Evolutionary conservation across 352 stramenopile species (phyloP).

Genomic region (Thalassiosira allenii): DNA sequence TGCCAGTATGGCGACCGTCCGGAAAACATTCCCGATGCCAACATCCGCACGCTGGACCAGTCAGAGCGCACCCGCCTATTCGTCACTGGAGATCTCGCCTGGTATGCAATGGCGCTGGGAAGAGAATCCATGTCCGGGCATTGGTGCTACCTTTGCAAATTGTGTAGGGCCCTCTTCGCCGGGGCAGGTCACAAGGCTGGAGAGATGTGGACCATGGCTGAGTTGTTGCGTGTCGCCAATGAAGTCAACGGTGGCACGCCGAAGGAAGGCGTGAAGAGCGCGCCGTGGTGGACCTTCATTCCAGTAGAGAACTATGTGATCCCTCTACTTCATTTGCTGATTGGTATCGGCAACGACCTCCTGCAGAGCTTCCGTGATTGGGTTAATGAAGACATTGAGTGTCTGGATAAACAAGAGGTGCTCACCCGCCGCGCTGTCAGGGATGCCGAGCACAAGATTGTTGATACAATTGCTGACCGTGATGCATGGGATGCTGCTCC

Average conservation of each 20-base stretch:
- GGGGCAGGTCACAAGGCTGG: constrained; percentile 5
- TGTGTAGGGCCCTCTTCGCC: constrained; percentile 6
- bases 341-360: constrained; percentile 44
- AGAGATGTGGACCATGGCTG: constrained; percentile 11
- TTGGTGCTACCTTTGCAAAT: constrained; percentile 30
- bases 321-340: constrained; percentile 35
- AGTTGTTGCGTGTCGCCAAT: constrained; percentile 9
- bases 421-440: background rate
- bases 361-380: constrained; percentile 31
- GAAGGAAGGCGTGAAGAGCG: constrained; percentile 26
- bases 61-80: too few species aligned
- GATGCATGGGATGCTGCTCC: constrained; percentile 1
- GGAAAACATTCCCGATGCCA: too few species aligned
- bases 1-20: background rate
- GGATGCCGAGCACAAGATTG: constrained; percentile 1
- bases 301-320: constrained; percentile 13
- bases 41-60: too few species aligned
- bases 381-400: constrained; percentile 21
- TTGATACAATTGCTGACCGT: background rate
- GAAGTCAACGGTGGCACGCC: constrained; percentile 13
- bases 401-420: background rate
- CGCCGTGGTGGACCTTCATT: constrained; percentile 43
- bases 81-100: constrained; percentile 41
- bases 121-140: constrained; percentile 26
- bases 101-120: constrained; percentile 44